phyloP scores from a whole-genome alignment of 1,284 basidiomycete species.

The Peniophora sp. region DNA sequence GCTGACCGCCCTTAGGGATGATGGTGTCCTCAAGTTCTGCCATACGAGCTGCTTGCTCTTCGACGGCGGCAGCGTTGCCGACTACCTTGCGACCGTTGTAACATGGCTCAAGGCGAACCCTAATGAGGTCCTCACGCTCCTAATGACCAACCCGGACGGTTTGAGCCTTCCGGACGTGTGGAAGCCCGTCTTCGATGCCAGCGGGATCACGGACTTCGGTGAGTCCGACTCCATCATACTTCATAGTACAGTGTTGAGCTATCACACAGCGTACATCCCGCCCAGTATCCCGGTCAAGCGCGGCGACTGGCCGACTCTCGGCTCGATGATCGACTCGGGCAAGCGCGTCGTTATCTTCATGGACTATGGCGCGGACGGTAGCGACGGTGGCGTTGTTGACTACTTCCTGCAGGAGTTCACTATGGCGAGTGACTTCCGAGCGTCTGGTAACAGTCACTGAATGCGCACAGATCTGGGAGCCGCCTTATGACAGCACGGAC shows the following conservation, averaged over 20 bases:
- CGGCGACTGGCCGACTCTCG: constrained; percentile 68
- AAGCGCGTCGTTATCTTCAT: constrained; percentile 69
- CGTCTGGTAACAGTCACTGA: no score
- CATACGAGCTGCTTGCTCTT: constrained; percentile 47
- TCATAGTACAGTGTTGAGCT: no score
- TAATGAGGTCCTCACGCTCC: constrained; percentile 64
- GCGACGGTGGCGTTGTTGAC: constrained; percentile 30
- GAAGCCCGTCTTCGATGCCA: constrained; percentile 47
- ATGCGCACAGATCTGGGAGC: constrained; percentile 80
- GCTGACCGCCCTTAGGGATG: constrained; percentile 13
- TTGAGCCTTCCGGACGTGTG: constrained; percentile 41
- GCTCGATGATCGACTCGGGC: constrained; percentile 57
- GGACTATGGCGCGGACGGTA: constrained; percentile 42
- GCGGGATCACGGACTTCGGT: constrained; percentile 46
- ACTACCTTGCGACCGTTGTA: constrained; percentile 56
- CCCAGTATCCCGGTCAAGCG: constrained; percentile 41
- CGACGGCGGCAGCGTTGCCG: constrained; percentile 56
- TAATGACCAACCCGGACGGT: constrained; percentile 67
- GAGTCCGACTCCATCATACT: no score
- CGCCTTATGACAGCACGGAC: constrained; percentile 58
- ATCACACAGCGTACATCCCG: constrained; percentile 42
- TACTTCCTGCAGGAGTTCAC: constrained; percentile 61
- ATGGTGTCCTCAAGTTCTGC: constrained; percentile 52
- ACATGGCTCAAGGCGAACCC: constrained; percentile 63
- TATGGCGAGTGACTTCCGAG: constrained; percentile 50